phyloP scores from a whole-genome alignment of 306 rosid species.

The Medicago ruthenica region DNA sequence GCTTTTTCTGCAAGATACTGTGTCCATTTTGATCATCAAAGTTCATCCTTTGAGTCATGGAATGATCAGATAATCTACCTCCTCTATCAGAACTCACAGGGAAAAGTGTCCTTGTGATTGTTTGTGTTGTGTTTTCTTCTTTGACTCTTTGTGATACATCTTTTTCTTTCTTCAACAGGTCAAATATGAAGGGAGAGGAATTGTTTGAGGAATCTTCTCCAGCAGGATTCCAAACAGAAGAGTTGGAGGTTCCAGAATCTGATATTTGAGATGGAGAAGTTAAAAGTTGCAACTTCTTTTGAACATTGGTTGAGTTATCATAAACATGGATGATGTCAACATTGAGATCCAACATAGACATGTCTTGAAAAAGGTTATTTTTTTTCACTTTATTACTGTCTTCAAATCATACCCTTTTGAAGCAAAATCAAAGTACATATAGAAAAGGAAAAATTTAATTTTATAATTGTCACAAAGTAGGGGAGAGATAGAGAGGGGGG shows the following conservation, averaged over 20 bases:
- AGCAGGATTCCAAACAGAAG: background rate
- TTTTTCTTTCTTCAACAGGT: conserved; percentile 49
- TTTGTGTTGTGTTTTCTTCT: background rate
- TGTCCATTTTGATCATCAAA: conserved; percentile 12
- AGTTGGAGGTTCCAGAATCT: conserved; percentile 7
- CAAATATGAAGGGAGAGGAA: conserved; percentile 47
- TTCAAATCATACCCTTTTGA: conserved; percentile 1
- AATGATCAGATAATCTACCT: conserved; percentile 27
- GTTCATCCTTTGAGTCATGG: conserved; percentile 4
- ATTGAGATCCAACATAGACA: conserved; percentile 75
- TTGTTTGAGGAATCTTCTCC: conserved; percentile 40
- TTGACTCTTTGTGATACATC: background rate
- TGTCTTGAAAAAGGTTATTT: background rate
- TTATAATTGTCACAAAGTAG: no score
- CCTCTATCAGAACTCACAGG: conserved; percentile 45
- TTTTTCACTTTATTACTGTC: background rate
- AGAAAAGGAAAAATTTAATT: no score
- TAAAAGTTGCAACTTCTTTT: conserved; percentile 22
- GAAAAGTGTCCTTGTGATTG: conserved; percentile 50
- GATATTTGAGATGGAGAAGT: conserved; percentile 42
- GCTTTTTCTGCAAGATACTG: conserved; percentile 45
- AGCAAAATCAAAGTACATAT: no score
- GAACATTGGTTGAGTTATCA: conserved; percentile 37
- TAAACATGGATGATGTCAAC: conserved; percentile 29
- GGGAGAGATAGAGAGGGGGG: background rate